Evolutionary conservation across 768 basidiomycete genomes (phyloP), one percentile per base, ranked within the genome.

Genomic region (Kwoniella botswanensis): DNA sequence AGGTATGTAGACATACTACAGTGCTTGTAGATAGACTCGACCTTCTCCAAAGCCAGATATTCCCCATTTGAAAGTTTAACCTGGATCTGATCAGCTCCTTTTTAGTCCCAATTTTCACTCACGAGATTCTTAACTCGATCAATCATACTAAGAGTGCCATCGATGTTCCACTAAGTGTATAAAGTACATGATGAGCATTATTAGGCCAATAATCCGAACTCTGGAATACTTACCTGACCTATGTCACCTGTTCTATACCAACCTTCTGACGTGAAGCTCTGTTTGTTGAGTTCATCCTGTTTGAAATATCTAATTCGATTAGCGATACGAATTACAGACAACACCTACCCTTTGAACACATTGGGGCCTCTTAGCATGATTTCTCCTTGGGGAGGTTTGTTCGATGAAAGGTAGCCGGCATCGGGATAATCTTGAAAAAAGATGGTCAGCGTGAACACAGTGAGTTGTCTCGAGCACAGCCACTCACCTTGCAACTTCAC

Each of bases 211-310:
- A 7, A 35, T 35, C 1, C 4, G 7, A 35, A 4, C 17, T 15
- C 11, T 41, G 3, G 4, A 10, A n/a, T 26, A 54, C 66, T 61
- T 26, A 70, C 69, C 35, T 78, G 76, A 17, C 81, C 81, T 15
- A 84, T 81, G 70, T 84, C 83, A 29, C 83, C 83, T 5, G 82
- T 81, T 74, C 74, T 80, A 76, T 82, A 82, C 79, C 79, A 84
- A 11, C 82, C 80, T 54, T 82, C 83, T 10, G 73, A 73, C 18
- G 81, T 78, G 71, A 83, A 80, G 29, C 71, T 68, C 59, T 82
- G 79, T 56, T 70, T 68, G 50, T 75, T 77, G 13, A 83, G 65
- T 26, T 80, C 74, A 15, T 72, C 71, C 55, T 75, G 74, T 57
- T 82, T 80, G 77, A 75, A 82, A 71, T 84, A 83, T 4, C 74